phyloP scores from a whole-genome alignment of 176 grass and related monocot genomes.

The Oryza longistaminata region DNA sequence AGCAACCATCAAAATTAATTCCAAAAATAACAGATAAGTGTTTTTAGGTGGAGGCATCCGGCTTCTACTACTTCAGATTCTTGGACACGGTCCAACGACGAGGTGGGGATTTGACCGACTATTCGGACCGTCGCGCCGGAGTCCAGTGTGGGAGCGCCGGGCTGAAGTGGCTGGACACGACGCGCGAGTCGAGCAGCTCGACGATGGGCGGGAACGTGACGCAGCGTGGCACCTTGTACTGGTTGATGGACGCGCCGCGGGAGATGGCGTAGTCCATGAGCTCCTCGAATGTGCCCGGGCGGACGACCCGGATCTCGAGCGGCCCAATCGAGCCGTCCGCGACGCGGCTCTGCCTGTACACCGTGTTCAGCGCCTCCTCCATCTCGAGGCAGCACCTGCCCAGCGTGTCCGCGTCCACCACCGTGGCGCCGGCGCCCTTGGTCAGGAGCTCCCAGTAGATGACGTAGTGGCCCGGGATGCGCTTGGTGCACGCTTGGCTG shows the following conservation, averaged over 20 bases:
- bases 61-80: conserved; percentile 8
- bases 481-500: conserved; percentile 75
- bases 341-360: conserved; percentile 91
- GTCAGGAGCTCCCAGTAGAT: conserved; percentile 91
- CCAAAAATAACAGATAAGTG: conserved; percentile 33
- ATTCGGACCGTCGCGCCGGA: conserved; percentile 42
- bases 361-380: conserved; percentile 81
- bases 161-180: conserved; percentile 86
- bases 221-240: conserved; percentile 92
- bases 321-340: conserved; percentile 88
- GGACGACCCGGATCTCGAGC: conserved; percentile 87
- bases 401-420: conserved; percentile 43
- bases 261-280: conserved; percentile 97
- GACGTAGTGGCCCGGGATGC: conserved; percentile 89
- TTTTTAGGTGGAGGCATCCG: conserved; percentile 11
- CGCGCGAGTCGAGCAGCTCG: conserved; percentile 88
- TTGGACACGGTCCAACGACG: background rate
- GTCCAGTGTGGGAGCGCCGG: conserved; percentile 73
- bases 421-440: background rate
- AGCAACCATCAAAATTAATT: conserved; percentile 28
- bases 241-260: conserved; percentile 85
- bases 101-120: background rate
- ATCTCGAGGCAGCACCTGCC: conserved; percentile 75
- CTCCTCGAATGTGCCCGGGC: conserved; percentile 83
- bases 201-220: conserved; percentile 88